Percentiles rank a stretch among this genome's conserved stretches.
Evolutionary conservation across 2,329 filamentous ascomycete genomes (phyloP).

Genomic region (Aspergillus novoparasiticus): DNA sequence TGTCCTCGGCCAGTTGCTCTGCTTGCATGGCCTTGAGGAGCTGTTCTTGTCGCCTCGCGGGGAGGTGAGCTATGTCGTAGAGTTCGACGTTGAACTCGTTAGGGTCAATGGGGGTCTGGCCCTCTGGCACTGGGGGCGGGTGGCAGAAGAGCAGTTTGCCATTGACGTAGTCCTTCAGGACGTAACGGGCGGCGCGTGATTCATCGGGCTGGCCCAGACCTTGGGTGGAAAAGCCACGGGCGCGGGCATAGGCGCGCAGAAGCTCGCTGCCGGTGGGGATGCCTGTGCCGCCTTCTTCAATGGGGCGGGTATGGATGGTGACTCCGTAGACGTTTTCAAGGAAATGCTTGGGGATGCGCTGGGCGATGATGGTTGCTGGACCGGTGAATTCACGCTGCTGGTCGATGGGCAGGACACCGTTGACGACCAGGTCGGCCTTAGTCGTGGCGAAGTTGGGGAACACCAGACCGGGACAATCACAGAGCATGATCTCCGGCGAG

Average conservation of each 20-base stretch:
- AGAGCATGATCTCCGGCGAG: slow-evolving; percentile 84
- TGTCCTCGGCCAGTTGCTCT: slow-evolving; percentile 22
- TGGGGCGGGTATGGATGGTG: slow-evolving; percentile 74
- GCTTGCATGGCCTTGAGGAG: slow-evolving; percentile 48
- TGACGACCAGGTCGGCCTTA: slow-evolving; percentile 94
- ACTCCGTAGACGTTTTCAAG: slow-evolving; percentile 94
- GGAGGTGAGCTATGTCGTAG: slow-evolving; percentile 80
- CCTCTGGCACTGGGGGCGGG: slow-evolving; percentile 66
- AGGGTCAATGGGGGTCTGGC: slow-evolving; percentile 59
- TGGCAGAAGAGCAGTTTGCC: slow-evolving; percentile 92
- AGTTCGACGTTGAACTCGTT: slow-evolving; percentile 84
- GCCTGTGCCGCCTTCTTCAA: slow-evolving; percentile 92
- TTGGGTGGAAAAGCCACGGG: slow-evolving; percentile 86
- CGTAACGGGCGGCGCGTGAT: slow-evolving; percentile 82
- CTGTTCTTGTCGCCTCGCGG: slow-evolving; percentile 74
- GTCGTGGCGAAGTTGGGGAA: slow-evolving; percentile 98
- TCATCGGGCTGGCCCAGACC: slow-evolving; percentile 91
- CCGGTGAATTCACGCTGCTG: slow-evolving; percentile 92
- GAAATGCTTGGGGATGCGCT: slow-evolving; percentile 83
- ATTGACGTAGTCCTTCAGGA: slow-evolving; percentile 96
- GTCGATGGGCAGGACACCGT: slow-evolving; percentile 92
- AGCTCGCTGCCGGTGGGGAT: slow-evolving; percentile 82
- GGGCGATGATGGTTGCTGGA: slow-evolving; percentile 78
- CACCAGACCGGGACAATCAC: slow-evolving; percentile 97
- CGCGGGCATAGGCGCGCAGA: slow-evolving; percentile 80